Evolutionary conservation across 2,329 filamentous ascomycete genomes (phyloP), one percentile per base, ranked within the genome.

Genomic region (Pseudomassariella vexata): DNA sequence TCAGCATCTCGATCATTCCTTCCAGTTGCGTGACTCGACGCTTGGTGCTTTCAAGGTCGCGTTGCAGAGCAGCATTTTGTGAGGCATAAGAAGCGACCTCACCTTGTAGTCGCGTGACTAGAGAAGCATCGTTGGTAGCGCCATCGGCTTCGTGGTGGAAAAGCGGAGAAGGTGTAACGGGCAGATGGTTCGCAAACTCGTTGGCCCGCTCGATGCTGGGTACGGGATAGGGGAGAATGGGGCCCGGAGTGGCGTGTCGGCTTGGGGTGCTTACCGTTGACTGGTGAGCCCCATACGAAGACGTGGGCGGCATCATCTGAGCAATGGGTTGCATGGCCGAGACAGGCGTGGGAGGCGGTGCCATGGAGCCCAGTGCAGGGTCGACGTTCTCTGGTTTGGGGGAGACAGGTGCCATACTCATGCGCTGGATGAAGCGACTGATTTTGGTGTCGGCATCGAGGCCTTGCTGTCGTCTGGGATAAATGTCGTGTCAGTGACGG

Each of bases 401-500:
- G 19, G 12, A 14, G 7, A 17, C 8, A 23, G n/a, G n/a, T n/a
- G 27, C 5, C 11, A 9, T 15, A n/a, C n/a, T n/a, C n/a, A n/a
- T n/a, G 8, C 11, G 21, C 14, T 20, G 9, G n/a, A 36, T 27
- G 30, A 41, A 46, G 9, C 33, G 37, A 6, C 14, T n/a, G 9
- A 44, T 36, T 24, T 44, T 45, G 12, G 34, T 29, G 1, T 35
- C 25, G 2, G 29, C 23, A 14, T 49, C 46, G 3, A 40, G 36
- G 0, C 34, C 32, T 23, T 37, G 41, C 10, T 19, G 9, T 6
- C 24, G 30, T 19, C 36, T 38, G 32, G 7, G 16, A 9, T 6
- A 28, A 19, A 5, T n/a, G 24, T 10, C 9, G 7, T 9, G 7
- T 15, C 24, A 26, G 15, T 8, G 24, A 8, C 9, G 12, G 9